phyloP scores from a whole-genome alignment of 176 grass and related monocot genomes.

The Triticum turgidum region DNA sequence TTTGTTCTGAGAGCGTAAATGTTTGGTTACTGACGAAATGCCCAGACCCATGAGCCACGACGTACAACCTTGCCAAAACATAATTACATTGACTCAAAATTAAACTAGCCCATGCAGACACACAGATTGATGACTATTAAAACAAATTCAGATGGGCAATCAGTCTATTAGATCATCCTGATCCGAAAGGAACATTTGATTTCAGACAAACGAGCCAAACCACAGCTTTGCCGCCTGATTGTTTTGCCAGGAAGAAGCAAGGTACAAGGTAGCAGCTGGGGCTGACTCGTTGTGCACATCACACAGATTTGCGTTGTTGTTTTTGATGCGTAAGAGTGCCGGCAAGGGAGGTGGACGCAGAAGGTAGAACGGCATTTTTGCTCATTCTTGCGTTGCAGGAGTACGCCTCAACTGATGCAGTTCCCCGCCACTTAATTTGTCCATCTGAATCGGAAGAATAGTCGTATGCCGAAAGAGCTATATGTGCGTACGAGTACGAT shows the following conservation, averaged over 20 bases:
- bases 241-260: neutral
- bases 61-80: too few species aligned
- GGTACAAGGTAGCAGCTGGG: neutral
- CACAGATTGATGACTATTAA: neutral
- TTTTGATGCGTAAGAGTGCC: neutral
- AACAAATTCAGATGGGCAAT: neutral
- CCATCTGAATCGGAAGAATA: conserved; percentile 1
- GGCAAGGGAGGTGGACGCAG: neutral
- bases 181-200: neutral
- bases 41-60: too few species aligned
- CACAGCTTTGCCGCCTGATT: neutral
- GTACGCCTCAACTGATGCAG: neutral
- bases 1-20: too few species aligned
- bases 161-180: neutral
- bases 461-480: neutral
- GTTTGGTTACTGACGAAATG: too few species aligned
- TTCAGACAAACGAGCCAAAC: neutral
- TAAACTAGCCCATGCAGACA: too few species aligned
- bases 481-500: neutral
- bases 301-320: neutral
- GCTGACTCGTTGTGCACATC: neutral
- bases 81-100: too few species aligned
- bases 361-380: neutral
- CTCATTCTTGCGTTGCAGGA: neutral
- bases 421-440: neutral